Conservation (phyloP, 1,139 yeast species). For the Spathaspora sp. region DNA sequence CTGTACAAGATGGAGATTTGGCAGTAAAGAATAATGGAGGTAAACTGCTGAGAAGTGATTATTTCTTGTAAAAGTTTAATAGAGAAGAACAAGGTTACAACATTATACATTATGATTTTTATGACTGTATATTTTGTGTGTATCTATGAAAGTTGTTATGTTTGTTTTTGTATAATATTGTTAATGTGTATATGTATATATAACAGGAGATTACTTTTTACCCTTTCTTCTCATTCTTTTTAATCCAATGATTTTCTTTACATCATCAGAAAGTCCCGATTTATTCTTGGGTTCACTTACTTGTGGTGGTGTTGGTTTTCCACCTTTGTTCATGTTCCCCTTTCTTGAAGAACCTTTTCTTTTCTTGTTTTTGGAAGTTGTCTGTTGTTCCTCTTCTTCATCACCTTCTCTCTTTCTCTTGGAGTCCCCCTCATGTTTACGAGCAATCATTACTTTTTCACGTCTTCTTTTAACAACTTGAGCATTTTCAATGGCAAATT, state of each 20-base stretch:
- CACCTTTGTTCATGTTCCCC: conserved; percentile 50
- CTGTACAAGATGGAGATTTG: conserved; percentile 85
- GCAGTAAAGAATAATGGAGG: conserved; percentile 69
- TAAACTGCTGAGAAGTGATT: conserved; percentile 79
- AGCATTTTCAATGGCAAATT: conserved; percentile 94
- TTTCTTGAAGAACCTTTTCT: conserved; percentile 33
- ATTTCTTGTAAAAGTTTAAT: conserved; percentile 56
- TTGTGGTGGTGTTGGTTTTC: conserved; percentile 19
- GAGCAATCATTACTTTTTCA: conserved; percentile 58
- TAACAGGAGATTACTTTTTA: conserved; percentile 23
- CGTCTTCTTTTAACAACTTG: conserved; percentile 88
- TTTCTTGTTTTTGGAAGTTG: conserved; percentile 15
- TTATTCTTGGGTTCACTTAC: conserved; percentile 22
- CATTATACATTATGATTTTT: background rate
- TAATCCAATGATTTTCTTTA: conserved; percentile 62
- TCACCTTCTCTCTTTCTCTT: conserved; percentile 22
- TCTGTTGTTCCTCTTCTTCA: conserved; percentile 18
- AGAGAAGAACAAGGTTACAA: too few relatives aligned
- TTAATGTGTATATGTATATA: conserved; percentile 5
- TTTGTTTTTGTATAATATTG: conserved; percentile 5
- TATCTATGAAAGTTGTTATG: background rate
- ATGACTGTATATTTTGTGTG: conserved; percentile 1
- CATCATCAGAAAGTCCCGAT: conserved; percentile 51
- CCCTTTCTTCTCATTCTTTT: conserved; percentile 69
- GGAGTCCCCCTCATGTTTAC: conserved; percentile 27